A percentile compares a stretch with the other conserved stretches of the same genome.
phyloP scores from a whole-genome alignment of 371 early-diverging fungal species.

The Mortierella polycephala region DNA sequence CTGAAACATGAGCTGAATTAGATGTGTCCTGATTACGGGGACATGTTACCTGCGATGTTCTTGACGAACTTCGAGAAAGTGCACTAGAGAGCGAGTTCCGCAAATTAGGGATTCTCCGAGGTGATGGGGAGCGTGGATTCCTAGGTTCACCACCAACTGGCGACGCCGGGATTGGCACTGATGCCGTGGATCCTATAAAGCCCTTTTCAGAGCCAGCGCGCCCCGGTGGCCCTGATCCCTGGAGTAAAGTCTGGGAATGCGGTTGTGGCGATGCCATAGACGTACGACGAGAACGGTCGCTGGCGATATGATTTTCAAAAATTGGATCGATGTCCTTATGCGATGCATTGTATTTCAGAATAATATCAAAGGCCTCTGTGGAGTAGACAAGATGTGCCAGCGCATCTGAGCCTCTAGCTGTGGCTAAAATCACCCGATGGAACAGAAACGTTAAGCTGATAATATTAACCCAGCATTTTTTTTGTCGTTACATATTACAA shows the following conservation, averaged over 20 bases:
- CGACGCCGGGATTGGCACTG: background rate
- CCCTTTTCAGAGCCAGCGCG: too few relatives aligned
- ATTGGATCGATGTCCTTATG: slow-evolving; percentile 18
- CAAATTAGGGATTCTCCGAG: slow-evolving; percentile 1
- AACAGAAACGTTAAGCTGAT: too few relatives aligned
- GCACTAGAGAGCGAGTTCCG: slow-evolving; percentile 13
- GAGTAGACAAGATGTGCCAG: slow-evolving; percentile 42
- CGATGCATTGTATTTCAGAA: slow-evolving; percentile 33
- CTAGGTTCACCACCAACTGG: background rate
- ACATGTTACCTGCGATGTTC: background rate
- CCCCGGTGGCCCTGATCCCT: too few relatives aligned
- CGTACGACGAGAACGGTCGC: slow-evolving; percentile 7
- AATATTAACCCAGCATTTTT: background rate
- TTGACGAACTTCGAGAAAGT: slow-evolving; percentile 1
- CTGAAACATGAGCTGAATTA: slow-evolving; percentile 7
- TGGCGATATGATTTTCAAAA: slow-evolving; percentile 12
- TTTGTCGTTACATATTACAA: too few relatives aligned
- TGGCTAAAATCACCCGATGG: slow-evolving; percentile 2
- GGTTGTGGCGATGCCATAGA: background rate
- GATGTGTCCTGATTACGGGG: background rate
- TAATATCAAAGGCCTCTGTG: slow-evolving; percentile 41
- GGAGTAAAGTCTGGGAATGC: background rate
- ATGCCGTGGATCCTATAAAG: too few relatives aligned
- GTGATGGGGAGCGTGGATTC: background rate
- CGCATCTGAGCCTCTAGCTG: slow-evolving; percentile 35